Conservation (phyloP, 371 early-diverging fungal genomes). For the Mucor racemosus region DNA sequence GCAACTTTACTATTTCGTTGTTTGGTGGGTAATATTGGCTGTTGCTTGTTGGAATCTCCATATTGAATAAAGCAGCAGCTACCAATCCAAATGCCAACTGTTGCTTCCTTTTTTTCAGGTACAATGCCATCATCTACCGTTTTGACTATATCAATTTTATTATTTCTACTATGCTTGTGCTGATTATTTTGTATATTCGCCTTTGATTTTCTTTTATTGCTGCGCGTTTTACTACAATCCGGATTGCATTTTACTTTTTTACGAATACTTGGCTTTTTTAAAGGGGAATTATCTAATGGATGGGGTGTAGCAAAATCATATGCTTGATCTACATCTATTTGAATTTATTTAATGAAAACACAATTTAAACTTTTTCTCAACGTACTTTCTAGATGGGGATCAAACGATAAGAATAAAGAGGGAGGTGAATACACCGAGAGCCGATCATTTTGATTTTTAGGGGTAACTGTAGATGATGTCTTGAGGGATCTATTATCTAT, state of each 20-base stretch:
- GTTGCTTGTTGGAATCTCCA: not conserved
- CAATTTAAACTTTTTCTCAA: not conserved
- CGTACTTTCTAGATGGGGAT: not conserved
- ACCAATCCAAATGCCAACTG: slow-evolving; percentile 8
- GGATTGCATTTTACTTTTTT: not conserved
- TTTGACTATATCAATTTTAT: not conserved
- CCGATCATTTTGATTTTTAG: not conserved
- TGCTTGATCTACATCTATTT: not conserved
- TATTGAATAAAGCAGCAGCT: slow-evolving; percentile 14
- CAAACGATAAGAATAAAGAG: not conserved
- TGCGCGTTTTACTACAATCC: slow-evolving; percentile 1
- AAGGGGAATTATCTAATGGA: not conserved
- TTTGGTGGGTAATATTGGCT: not conserved
- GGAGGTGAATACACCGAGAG: not conserved
- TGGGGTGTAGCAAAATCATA: not conserved
- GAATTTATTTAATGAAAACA: not conserved
- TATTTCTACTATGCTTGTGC: not conserved
- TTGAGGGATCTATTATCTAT: too few species aligned
- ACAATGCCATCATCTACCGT: not conserved
- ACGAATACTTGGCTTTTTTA: not conserved
- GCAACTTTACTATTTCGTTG: not conserved
- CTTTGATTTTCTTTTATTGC: not conserved
- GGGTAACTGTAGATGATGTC: not conserved
- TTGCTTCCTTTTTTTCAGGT: not conserved
- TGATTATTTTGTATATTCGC: not conserved